These are phyloP conservation scores for Hymenoscyphus fraxineus DNA, from an alignment of 2,329 filamentous ascomycete species.

Conservation along the genomic window DNA sequence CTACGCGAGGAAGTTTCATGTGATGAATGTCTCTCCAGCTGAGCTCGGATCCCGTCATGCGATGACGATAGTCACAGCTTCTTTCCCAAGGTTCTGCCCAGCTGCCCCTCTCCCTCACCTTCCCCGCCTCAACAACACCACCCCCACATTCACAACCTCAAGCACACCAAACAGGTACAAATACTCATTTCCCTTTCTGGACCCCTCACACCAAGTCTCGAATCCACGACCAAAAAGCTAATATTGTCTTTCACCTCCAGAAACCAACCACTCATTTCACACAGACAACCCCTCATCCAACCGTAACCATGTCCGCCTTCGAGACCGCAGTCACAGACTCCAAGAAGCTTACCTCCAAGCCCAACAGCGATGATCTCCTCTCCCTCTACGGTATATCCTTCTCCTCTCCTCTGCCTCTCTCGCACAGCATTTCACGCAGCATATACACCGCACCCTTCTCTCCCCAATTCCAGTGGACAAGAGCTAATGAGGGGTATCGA, in stretches of 20 bases:
- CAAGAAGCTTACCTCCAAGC: constrained; percentile 65
- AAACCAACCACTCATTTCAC: not conserved
- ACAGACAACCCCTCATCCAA: constrained; percentile 1
- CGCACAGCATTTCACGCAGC: not conserved
- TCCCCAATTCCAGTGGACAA: no score
- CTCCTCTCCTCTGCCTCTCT: not conserved
- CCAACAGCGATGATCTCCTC: constrained; percentile 62
- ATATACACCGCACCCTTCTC: not conserved
- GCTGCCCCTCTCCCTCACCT: not conserved
- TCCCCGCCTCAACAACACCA: not conserved
- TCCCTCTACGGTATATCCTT: constrained; percentile 28
- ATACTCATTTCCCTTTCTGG: no score
- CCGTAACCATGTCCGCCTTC: constrained; percentile 40
- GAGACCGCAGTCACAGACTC: constrained; percentile 57
- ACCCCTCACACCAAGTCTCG: not conserved
- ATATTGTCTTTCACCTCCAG: not conserved
- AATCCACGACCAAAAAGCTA: not conserved
- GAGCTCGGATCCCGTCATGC: not conserved
- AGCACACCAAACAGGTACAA: not conserved
- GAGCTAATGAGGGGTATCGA: not conserved
- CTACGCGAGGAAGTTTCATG: not conserved
- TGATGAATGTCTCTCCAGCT: not conserved
- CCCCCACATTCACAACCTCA: not conserved
- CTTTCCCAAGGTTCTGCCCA: not conserved
- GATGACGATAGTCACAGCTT: not conserved